These are phyloP conservation scores for Entoloma clypeatum DNA, from an alignment of 1,284 basidiomycete species.

Conservation along the genomic window DNA sequence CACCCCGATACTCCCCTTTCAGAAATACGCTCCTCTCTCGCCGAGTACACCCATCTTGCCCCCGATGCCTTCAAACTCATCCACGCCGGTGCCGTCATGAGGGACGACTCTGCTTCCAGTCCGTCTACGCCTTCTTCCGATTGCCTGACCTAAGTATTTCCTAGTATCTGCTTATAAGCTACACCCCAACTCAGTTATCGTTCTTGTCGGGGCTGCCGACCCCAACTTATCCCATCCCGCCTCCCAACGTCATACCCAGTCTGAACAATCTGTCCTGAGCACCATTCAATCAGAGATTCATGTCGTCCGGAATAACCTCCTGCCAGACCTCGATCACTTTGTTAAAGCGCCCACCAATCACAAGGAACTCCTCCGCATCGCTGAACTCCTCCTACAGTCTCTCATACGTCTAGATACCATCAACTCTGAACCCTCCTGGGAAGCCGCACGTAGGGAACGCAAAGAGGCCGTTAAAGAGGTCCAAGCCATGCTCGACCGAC, in stretches of 20 bases:
- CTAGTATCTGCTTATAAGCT: conserved; percentile 65
- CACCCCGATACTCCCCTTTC: conserved; percentile 50
- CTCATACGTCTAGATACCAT: conserved; percentile 76
- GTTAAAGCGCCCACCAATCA: conserved; percentile 34
- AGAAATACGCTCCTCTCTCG: conserved; percentile 50
- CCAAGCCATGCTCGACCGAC: conserved; percentile 39
- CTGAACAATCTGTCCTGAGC: conserved; percentile 51
- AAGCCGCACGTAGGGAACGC: conserved; percentile 63
- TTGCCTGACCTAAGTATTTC: not conserved
- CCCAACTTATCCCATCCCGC: conserved; percentile 17
- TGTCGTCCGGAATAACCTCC: conserved; percentile 48
- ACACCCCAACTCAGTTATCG: conserved; percentile 55
- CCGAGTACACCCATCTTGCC: conserved; percentile 63
- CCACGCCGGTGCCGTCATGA: conserved; percentile 75
- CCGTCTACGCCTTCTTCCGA: conserved; percentile 27
- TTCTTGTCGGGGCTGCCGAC: conserved; percentile 47
- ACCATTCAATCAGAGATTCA: conserved; percentile 59
- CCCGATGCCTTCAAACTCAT: conserved; percentile 70
- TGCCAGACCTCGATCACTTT: conserved; percentile 54
- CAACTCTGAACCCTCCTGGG: conserved; percentile 63
- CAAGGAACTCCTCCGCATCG: conserved; percentile 58
- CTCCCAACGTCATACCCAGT: conserved; percentile 31
- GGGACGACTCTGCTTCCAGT: conserved; percentile 68
- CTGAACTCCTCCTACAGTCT: conserved; percentile 71
- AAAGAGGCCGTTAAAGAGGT: conserved; percentile 68